Evolutionary conservation across 176 grass and related monocot genomes (phyloP), one percentile per base, ranked within the genome.

Genomic region (Elymus sibiricus): DNA sequence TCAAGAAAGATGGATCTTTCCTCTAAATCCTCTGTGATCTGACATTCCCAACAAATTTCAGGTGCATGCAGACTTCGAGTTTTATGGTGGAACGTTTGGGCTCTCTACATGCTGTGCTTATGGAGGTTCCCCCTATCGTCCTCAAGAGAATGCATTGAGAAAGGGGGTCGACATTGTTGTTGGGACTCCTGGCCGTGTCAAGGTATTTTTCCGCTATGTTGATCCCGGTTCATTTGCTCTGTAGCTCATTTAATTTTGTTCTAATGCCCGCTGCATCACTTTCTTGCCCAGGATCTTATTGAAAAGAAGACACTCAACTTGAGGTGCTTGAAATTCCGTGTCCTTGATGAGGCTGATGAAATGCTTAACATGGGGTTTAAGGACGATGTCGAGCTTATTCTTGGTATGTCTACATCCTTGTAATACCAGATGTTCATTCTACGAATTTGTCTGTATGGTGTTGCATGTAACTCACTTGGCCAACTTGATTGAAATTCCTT

Each of bases 311-410:
- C 70, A 79, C 88, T 95, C 62, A 91, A 95, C 82, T 92, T 94
- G 51, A 91, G 86, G 83, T 60, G 25, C 24, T 89, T 98, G 65
- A 98, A 98, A 70, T 98, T 95, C 65, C 93, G 96, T 77, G 90
- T 99, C 65, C 97, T 99, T 84, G 97, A 99, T 66, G 97, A 99
- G 90, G 97, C 97, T 85, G 97, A 99, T 93, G 97, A 99, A 74
- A 99, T 96, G 94, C 94, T 99, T 82, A 99, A 94, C 77, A 99
- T 99, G 97, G 97, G 94, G 8, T 99, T 99, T 34, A 94, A 97
- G 80, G 94, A 96, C 7, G 97, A 99, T 77, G 97, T 99, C 1
- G 97, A 99, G 79, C 92, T 94, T 86, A 99, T 99, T 91, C 92
- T 99, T 75, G 89, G 97, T 99, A 97, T 76, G 67, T 4, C n/a